Conservation (phyloP, 768 basidiomycete species). For the Trametes cinnabarina region DNA sequence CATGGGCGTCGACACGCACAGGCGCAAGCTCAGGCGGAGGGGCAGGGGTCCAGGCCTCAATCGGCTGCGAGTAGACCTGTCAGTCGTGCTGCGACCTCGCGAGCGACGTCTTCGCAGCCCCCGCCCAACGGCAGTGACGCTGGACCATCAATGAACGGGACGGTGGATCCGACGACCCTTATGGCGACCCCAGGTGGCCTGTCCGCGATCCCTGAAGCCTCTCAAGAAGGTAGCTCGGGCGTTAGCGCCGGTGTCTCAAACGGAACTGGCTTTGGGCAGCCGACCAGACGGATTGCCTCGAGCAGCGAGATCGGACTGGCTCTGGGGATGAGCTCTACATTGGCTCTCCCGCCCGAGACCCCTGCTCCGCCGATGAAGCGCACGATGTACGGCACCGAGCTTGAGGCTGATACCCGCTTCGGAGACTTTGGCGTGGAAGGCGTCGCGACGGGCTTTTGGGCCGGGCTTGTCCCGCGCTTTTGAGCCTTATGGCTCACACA, state of each 20-base stretch:
- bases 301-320: slow-evolving; percentile 48
- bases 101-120: background rate
- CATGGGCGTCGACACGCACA: slow-evolving; percentile 7
- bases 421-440: slow-evolving; percentile 82
- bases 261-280: background rate
- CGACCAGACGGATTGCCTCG: slow-evolving; percentile 16
- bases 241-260: background rate
- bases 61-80: slow-evolving; percentile 11
- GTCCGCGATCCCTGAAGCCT: background rate
- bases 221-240: background rate
- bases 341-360: slow-evolving; percentile 40
- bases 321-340: slow-evolving; percentile 41
- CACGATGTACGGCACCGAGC: slow-evolving; percentile 83
- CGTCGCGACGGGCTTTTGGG: slow-evolving; percentile 72
- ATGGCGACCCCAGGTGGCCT: background rate
- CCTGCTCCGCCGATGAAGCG: slow-evolving; percentile 51
- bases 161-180: slow-evolving; percentile 17
- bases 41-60: slow-evolving; percentile 9
- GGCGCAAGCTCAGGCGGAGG: background rate
- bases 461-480: slow-evolving; percentile 30
- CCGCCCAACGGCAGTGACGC: background rate
- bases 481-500: slow-evolving; percentile 9
- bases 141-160: slow-evolving; percentile 1
- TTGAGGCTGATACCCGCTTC: slow-evolving; percentile 79
- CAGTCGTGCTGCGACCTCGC: slow-evolving; percentile 5